Evolutionary conservation across 257 asterid species (phyloP).

Genomic region (Handroanthus guayacan): DNA sequence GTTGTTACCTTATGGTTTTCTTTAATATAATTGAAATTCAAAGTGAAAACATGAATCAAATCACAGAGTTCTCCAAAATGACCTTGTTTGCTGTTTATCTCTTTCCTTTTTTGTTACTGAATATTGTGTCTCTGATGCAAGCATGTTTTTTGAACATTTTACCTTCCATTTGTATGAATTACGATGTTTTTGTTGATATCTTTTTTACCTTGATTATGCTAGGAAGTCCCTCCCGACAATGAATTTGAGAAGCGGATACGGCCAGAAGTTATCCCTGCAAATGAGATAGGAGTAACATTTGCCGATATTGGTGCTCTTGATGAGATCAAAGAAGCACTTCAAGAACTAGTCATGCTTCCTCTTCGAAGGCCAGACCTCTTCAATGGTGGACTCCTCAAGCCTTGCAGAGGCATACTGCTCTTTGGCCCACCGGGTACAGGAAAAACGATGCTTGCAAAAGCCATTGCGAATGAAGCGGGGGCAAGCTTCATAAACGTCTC

Average conservation of each 20-base stretch:
- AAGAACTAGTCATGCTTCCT: slow-evolving; percentile 96
- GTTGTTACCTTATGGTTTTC: slow-evolving; percentile 3
- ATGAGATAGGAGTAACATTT: slow-evolving; percentile 87
- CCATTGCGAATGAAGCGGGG: slow-evolving; percentile 95
- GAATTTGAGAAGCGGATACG: slow-evolving; percentile 92
- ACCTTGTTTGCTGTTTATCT: no score
- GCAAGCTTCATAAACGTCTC: slow-evolving; percentile 96
- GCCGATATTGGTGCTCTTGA: slow-evolving; percentile 83
- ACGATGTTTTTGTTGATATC: no score
- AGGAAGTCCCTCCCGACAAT: slow-evolving; percentile 86
- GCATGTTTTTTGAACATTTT: background rate
- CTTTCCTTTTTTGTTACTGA: background rate
- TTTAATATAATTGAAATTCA: background rate
- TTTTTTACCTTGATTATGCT: slow-evolving; percentile 30
- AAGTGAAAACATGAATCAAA: background rate
- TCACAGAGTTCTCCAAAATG: background rate
- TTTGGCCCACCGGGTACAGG: slow-evolving; percentile 99
- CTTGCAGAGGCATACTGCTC: slow-evolving; percentile 92
- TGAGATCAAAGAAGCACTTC: slow-evolving; percentile 86
- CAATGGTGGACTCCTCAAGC: slow-evolving; percentile 92
- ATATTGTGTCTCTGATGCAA: background rate
- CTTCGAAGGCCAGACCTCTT: slow-evolving; percentile 93
- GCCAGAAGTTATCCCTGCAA: slow-evolving; percentile 90
- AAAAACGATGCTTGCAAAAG: slow-evolving; percentile 97
- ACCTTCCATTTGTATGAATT: background rate